Evolutionary conservation across 2,329 filamentous ascomycete genomes (phyloP), one percentile per base, ranked within the genome.

Genomic region (Plenodomus biglobosus): DNA sequence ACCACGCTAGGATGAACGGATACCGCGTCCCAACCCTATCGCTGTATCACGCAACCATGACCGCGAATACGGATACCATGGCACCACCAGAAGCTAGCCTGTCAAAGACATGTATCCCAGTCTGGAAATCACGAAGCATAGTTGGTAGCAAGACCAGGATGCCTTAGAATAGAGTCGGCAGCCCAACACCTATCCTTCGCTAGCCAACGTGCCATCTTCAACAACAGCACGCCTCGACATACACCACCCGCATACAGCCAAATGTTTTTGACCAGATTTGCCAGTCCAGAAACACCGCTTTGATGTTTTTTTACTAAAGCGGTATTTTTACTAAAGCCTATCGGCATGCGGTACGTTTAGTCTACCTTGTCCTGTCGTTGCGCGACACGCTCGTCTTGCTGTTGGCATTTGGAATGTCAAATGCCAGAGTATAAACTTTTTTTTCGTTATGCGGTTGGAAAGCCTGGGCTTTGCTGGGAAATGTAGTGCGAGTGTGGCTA

Each of bases 341-440:
- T 92, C 88, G 41, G 85, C 76, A 7, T 84, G 80, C 0, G 83
- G 87, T 0, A 86, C 85, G 56, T 89, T 85, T 48, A 80, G 82
- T 11, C 27, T 32, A 3, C 15, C 27, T 10, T 3, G 7, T 32
- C 27, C 27, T n/a, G n/a, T 15, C 27, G 6, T 32, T 32, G 6
- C 50, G 88, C 85, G 1, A 79, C 77, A 5, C 82, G 80, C 0
- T 78, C 77, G 72, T 69, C 50, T 7, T 61, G 44, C 56, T 75
- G 76, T 64, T 70, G 74, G 2, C 61, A n/a, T 61, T 27, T 69
- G 67, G 20, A 60, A 69, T 8, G 84, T 82, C 1, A 91, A 75
- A 0, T 87, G 80, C 17, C 78, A 77, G 5, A 83, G 79, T 38
- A 90, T 80, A 50, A 80, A 83, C 0, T 75, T 74, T 1, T 84